Percentiles rank a stretch among this genome's conserved stretches.
Conservation (phyloP, 2,329 filamentous ascomycete genomes). For the Karstenula rhodostoma region DNA sequence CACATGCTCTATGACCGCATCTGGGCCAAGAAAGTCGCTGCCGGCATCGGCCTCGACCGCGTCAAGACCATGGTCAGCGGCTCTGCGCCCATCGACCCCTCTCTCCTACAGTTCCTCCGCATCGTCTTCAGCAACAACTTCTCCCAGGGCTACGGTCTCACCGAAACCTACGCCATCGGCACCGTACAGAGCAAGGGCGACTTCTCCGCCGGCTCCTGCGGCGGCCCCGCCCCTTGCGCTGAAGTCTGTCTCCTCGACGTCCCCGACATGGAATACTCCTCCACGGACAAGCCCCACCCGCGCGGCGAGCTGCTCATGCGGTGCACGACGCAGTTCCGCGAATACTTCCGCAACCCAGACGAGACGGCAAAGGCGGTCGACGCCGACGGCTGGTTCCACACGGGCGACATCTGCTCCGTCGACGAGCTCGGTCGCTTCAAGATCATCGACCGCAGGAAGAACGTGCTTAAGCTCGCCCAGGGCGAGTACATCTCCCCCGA, state of each 20-base stretch:
- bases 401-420: slow-evolving; percentile 87
- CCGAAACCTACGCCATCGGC: slow-evolving; percentile 85
- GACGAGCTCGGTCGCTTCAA: slow-evolving; percentile 86
- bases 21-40: slow-evolving; percentile 86
- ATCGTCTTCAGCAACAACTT: slow-evolving; percentile 82
- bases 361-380: slow-evolving; percentile 86
- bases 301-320: slow-evolving; percentile 89
- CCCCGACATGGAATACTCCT: slow-evolving; percentile 91
- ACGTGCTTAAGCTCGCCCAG: slow-evolving; percentile 97
- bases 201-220: slow-evolving; percentile 81
- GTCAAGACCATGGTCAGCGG: slow-evolving; percentile 81
- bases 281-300: slow-evolving; percentile 86
- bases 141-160: slow-evolving; percentile 89
- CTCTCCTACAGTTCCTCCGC: slow-evolving; percentile 87
- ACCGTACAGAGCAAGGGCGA: slow-evolving; percentile 76
- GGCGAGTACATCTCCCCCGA: slow-evolving; percentile 98
- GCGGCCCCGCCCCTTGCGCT: slow-evolving; percentile 69
- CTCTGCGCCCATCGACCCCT: slow-evolving; percentile 88
- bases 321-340: slow-evolving; percentile 79
- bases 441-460: slow-evolving; percentile 98
- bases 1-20: slow-evolving; percentile 84
- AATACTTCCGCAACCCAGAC: slow-evolving; percentile 89
- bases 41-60: slow-evolving; percentile 82
- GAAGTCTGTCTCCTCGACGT: slow-evolving; percentile 87
- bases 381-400: slow-evolving; percentile 94